These are phyloP conservation scores for Fusarium stilboides DNA, from an alignment of 2,329 filamentous ascomycete species.

Conservation along the genomic window DNA sequence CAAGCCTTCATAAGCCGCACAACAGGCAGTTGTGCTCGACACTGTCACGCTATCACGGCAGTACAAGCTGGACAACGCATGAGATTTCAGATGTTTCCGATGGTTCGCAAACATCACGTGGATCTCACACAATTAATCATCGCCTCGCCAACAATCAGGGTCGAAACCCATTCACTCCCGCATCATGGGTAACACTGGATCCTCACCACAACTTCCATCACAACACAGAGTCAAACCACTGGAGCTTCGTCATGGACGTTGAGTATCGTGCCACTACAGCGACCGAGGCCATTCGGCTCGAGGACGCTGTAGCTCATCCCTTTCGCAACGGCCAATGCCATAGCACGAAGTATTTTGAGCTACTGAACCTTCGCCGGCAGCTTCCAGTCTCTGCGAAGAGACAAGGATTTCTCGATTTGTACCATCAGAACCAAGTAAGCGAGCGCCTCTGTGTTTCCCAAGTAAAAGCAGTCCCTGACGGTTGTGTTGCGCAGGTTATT, in stretches of 20 bases:
- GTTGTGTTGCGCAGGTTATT: slow-evolving; percentile 24
- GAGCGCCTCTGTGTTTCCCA: neutral
- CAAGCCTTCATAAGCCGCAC: too few relatives aligned
- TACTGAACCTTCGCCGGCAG: neutral
- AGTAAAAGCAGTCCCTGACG: neutral
- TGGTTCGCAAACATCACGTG: too few relatives aligned
- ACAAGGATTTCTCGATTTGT: neutral
- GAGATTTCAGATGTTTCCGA: too few relatives aligned
- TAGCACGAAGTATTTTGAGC: neutral
- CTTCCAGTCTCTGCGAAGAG: neutral
- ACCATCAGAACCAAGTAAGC: slow-evolving; percentile 4
- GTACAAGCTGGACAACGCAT: too few relatives aligned
- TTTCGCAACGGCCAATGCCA: neutral
- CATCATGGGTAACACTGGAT: too few relatives aligned
- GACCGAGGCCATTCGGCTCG: neutral
- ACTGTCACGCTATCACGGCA: too few relatives aligned
- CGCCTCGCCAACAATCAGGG: too few relatives aligned
- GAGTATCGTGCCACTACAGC: neutral
- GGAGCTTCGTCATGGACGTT: neutral
- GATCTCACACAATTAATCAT: too few relatives aligned
- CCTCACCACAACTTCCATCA: too few relatives aligned
- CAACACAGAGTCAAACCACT: too few relatives aligned
- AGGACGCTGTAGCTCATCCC: neutral
- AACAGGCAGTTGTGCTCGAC: too few relatives aligned
- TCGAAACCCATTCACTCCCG: too few relatives aligned